Conservation (phyloP, 208 protist species). For the Leishmania tropica region DNA sequence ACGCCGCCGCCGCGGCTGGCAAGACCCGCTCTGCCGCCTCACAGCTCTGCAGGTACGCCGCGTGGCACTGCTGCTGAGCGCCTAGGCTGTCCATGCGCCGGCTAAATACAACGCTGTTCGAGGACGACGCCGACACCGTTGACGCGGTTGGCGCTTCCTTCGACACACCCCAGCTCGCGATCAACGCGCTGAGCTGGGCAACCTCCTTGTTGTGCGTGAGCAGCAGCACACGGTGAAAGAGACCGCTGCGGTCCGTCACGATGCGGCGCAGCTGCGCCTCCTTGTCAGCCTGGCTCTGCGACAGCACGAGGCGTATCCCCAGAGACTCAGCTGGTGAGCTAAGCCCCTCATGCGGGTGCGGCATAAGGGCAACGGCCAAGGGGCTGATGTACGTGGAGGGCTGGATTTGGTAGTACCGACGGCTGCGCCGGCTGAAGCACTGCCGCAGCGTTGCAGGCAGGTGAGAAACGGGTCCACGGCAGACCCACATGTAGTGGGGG, state of each 20-base stretch:
- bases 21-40: slow-evolving; percentile 12
- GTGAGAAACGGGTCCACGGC: slow-evolving; percentile 40
- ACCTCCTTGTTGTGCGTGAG: slow-evolving; percentile 85
- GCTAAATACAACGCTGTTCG: slow-evolving; percentile 32
- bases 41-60: slow-evolving; percentile 19
- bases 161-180: slow-evolving; percentile 50
- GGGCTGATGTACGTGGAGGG: slow-evolving; percentile 34
- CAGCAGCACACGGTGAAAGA: slow-evolving; percentile 52
- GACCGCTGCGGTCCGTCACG: slow-evolving; percentile 40
- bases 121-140: slow-evolving; percentile 2
- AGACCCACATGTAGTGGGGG: slow-evolving; percentile 60
- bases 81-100: slow-evolving; percentile 54
- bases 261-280: slow-evolving; percentile 54
- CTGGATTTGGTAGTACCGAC: slow-evolving; percentile 73
- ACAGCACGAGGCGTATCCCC: slow-evolving; percentile 52
- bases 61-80: slow-evolving; percentile 31
- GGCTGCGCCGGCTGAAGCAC: slow-evolving; percentile 54
- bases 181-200: slow-evolving; percentile 45
- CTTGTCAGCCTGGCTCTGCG: slow-evolving; percentile 55
- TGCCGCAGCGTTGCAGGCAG: slow-evolving; percentile 46
- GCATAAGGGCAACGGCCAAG: slow-evolving; percentile 32
- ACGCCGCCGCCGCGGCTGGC: not conserved
- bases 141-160: slow-evolving; percentile 10
- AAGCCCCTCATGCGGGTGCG: slow-evolving; percentile 35
- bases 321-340: slow-evolving; percentile 48